Evolutionary conservation across 2,329 filamentous ascomycete genomes (phyloP), one percentile per base, ranked within the genome.

Genomic region (Rhynchosporium graminicola): DNA sequence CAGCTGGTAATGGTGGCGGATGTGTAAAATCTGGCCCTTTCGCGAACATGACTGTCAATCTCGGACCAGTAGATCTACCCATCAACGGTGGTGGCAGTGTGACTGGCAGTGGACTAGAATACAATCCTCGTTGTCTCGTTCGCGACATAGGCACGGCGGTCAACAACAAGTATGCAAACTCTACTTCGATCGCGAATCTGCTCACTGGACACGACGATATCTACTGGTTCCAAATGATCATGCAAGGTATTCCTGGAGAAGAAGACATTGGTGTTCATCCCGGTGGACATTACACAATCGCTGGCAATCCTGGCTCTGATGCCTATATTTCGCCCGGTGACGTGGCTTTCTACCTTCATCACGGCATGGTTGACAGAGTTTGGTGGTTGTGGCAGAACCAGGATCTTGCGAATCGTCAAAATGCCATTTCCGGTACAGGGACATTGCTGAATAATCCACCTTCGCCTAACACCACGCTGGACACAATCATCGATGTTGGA

Each of bases 311-410:
- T 4, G 77, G 78, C 36, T 71, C 74, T 29, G 80, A 81, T 61
- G 74, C 77, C 61, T 76, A 76, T 63, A 74, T 77, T 54, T 78
- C 76, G n/a, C 75, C 79, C 0, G 72, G 76, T 1, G 79, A 81
- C 60, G 79, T 79, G 2, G 77, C 70, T 1, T 81, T 81, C 69
- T 80, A 76, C 61, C 68, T 79, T 12, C 78, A 81, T 62, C 79
- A 81, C 58, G 77, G 73, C 0, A 74, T 78, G 67, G 75, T 81
- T 56, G 79, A 81, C 65, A 73, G 79, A 12, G 70, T 78, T 57
- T 79, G 78, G 69, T 79, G 76, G 68, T 75, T 80, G 64, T 81
- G 78, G 78, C 78, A 80, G 70, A 79, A 77, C 52, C 73, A 78
- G n/a, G 75, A 80, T 67, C 76, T 68, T 70, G 70, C 40, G 71